Evolutionary conservation across 2,329 filamentous ascomycete genomes (phyloP).

Genomic region (Pyrenochaeta sp.): DNA sequence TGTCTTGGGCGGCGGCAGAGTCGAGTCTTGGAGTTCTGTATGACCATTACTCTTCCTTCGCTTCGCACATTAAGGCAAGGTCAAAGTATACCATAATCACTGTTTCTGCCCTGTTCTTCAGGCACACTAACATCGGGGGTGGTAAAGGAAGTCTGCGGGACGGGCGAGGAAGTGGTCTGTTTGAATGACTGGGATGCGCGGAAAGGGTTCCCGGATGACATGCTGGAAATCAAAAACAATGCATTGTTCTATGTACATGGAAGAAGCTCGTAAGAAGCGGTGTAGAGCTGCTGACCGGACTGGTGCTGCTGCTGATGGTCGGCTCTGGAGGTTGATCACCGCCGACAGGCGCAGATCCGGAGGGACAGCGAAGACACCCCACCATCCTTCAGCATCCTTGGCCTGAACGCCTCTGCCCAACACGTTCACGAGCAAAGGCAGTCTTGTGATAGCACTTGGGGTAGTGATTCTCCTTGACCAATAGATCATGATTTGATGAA

Average conservation of each 20-base stretch:
- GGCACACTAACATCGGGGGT: conserved; percentile 31
- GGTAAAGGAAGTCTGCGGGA: conserved; percentile 38
- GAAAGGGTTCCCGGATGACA: conserved; percentile 53
- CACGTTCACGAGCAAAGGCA: not conserved
- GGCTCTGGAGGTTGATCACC: conserved; percentile 19
- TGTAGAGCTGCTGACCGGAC: conserved; percentile 21
- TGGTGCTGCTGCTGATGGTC: conserved; percentile 33
- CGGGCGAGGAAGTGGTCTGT: conserved; percentile 23
- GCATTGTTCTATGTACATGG: conserved; percentile 51
- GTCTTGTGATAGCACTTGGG: not conserved
- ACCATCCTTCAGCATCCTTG: conserved; percentile 17
- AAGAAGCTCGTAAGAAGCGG: conserved; percentile 31
- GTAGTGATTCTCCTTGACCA: not conserved
- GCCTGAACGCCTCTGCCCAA: conserved; percentile 1
- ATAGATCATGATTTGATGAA: not conserved
- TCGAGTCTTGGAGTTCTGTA: conserved; percentile 38
- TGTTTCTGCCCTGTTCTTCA: conserved; percentile 25
- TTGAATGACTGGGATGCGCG: conserved; percentile 43
- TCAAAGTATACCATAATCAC: conserved; percentile 44
- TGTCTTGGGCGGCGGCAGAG: conserved; percentile 46
- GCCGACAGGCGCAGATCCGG: conserved; percentile 29
- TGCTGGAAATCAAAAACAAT: conserved; percentile 47
- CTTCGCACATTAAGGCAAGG: conserved; percentile 30
- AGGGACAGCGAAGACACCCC: conserved; percentile 32
- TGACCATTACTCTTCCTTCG: conserved; percentile 45